Conservation (phyloP, 2,329 filamentous ascomycete species). For the Sarocladium kiliense region DNA sequence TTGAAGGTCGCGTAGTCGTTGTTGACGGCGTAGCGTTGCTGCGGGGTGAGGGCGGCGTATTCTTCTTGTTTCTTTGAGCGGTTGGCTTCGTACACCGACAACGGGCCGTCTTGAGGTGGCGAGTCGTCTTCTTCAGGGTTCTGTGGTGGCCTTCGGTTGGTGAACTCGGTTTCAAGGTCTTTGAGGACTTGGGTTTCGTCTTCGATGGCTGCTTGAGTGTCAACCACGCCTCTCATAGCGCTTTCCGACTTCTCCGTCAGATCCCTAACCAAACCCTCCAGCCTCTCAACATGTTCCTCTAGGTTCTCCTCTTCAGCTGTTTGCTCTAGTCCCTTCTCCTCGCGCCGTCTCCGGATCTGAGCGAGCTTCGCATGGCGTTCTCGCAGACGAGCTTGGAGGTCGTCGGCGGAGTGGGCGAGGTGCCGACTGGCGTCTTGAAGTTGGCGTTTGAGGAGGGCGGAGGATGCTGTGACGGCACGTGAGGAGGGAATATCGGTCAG, state of each 20-base stretch:
- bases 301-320: conserved; percentile 30
- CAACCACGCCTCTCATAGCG: conserved; percentile 43
- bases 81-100: conserved; percentile 29
- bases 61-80: conserved; percentile 32
- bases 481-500: conserved; percentile 38
- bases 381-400: conserved; percentile 42
- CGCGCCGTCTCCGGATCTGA: conserved; percentile 26
- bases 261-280: conserved; percentile 34
- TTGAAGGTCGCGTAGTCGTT: conserved; percentile 59
- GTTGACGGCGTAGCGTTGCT: conserved; percentile 48
- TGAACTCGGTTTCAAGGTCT: conserved; percentile 26
- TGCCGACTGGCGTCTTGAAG: conserved; percentile 38
- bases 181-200: conserved; percentile 38
- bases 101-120: conserved; percentile 16
- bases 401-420: conserved; percentile 39
- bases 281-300: conserved; percentile 31
- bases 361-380: conserved; percentile 30
- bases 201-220: conserved; percentile 42
- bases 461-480: conserved; percentile 34
- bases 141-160: conserved; percentile 5
- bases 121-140: conserved; percentile 16
- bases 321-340: conserved; percentile 29
- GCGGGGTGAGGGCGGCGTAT: conserved; percentile 35
- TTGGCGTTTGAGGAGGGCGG: conserved; percentile 28
- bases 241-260: conserved; percentile 42